A percentile compares a stretch with the other conserved stretches of the same genome.
These are phyloP conservation scores for Albifimbria verrucaria DNA, from an alignment of 2,329 filamentous ascomycete species.

Conservation along the genomic window DNA sequence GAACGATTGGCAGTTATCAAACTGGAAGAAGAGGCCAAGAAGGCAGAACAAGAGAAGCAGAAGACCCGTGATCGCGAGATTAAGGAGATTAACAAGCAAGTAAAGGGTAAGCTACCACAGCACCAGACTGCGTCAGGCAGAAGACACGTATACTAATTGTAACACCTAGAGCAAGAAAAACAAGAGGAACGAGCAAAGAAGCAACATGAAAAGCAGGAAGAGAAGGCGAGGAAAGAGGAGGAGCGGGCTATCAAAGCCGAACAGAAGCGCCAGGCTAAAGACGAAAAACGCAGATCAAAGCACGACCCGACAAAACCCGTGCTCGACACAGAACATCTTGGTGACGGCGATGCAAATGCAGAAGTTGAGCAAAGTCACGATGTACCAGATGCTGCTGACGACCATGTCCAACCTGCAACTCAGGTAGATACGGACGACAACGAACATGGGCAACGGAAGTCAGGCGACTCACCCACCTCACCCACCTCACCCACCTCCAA, in stretches of 20 bases:
- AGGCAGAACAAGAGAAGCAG: conserved; percentile 47
- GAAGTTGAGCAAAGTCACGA: conserved; percentile 9
- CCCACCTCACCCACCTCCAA: conserved; percentile 33
- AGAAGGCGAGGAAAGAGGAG: conserved; percentile 44
- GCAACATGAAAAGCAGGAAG: conserved; percentile 23
- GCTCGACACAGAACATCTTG: conserved; percentile 5
- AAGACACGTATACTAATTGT: conserved; percentile 11
- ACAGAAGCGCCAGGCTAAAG: conserved; percentile 47
- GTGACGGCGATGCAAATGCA: conserved; percentile 10
- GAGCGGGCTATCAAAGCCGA: conserved; percentile 51
- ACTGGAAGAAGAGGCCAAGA: conserved; percentile 54
- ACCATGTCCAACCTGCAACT: conserved; percentile 4
- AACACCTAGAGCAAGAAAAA: conserved; percentile 41
- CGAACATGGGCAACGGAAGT: conserved; percentile 14
- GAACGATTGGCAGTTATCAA: conserved; percentile 65
- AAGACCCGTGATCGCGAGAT: conserved; percentile 51
- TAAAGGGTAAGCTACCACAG: conserved; percentile 50
- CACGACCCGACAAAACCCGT: conserved; percentile 9
- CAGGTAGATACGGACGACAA: conserved; percentile 13
- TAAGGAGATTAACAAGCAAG: conserved; percentile 49
- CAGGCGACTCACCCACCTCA: conserved; percentile 20
- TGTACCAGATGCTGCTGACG: conserved; percentile 3
- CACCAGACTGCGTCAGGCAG: too few relatives aligned
- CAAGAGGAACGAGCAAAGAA: conserved; percentile 29
- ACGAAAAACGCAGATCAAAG: conserved; percentile 49